phyloP scores from a whole-genome alignment of 2,329 filamentous ascomycete genomes.

The Pseudogymnoascus sp. region DNA sequence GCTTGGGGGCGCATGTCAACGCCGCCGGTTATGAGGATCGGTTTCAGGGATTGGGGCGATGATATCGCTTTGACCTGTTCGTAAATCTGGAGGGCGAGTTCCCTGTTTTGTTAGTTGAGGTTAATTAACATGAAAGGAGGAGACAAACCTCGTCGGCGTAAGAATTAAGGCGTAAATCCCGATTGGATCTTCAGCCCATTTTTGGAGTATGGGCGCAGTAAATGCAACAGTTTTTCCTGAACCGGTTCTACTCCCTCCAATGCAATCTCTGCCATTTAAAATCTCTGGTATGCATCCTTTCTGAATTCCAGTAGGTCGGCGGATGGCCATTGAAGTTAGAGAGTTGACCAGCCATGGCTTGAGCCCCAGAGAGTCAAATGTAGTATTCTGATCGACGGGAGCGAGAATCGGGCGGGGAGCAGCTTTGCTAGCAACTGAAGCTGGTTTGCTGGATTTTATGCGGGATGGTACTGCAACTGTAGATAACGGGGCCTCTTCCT shows the following conservation, averaged over 20 bases:
- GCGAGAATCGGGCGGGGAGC: slow-evolving; percentile 35
- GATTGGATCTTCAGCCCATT: slow-evolving; percentile 85
- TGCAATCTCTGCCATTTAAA: slow-evolving; percentile 83
- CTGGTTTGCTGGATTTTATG: slow-evolving; percentile 1
- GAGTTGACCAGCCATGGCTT: slow-evolving; percentile 84
- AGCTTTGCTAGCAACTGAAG: slow-evolving; percentile 5
- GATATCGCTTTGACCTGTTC: slow-evolving; percentile 95
- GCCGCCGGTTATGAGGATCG: slow-evolving; percentile 83
- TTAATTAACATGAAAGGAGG: not conserved
- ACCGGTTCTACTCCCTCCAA: slow-evolving; percentile 88
- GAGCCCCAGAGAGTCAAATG: slow-evolving; percentile 66
- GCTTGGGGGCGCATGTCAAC: slow-evolving; percentile 90
- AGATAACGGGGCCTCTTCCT: not conserved
- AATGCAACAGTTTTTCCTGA: slow-evolving; percentile 98
- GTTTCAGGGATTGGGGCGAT: slow-evolving; percentile 78
- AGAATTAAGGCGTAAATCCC: slow-evolving; percentile 86
- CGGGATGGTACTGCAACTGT: slow-evolving; percentile 8
- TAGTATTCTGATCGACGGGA: slow-evolving; percentile 50
- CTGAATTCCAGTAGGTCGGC: slow-evolving; percentile 84
- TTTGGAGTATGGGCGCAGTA: slow-evolving; percentile 86
- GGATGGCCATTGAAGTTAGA: slow-evolving; percentile 71
- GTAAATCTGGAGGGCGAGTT: slow-evolving; percentile 90
- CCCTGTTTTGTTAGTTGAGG: slow-evolving; percentile 38
- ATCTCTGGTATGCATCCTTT: slow-evolving; percentile 90
- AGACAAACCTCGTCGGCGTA: slow-evolving; percentile 67